Evolutionary conservation across 148 eudicot species (phyloP), one percentile per base, ranked within the genome.

Genomic region (Hydrangea macrophylla): DNA sequence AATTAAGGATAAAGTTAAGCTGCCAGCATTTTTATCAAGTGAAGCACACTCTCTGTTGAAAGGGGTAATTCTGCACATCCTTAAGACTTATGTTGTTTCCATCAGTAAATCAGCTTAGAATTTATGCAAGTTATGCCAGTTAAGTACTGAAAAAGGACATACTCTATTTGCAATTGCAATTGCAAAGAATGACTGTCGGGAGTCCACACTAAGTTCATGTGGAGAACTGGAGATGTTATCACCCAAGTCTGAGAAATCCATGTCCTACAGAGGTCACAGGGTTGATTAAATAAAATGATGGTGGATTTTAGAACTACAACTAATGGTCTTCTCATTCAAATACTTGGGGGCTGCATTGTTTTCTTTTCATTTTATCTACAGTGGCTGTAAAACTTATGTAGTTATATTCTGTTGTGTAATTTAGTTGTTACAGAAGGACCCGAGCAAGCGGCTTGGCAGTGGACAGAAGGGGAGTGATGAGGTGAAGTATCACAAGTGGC

Each of bases 11-110:
- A 92, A 92, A 82, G 70, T 89, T 65, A 92, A 87, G 85, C 76
- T 92, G 62, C 98, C 98, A 17, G 63, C 78, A 53, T 92, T 75
- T 82, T 79, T 92, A 79, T 28, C 93, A 9, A 89, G 98, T 62
- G 96, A 92, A 61, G 93, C 96, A 18, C 96, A 89, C 79, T 82
- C 96, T 53, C 71, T 92, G 65, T 70, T 89, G 58, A 92, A 92
- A 89, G 92, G 83, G 91, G 97, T 92, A 86, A 56, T 35, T 44
- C 0, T 64, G 2, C 36, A 6, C 22, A 59, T 73, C 48, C 25
- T 54, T 23, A n/a, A n/a, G 11, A 9, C 35, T 12, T 37, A 6
- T 20, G 18, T 20, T 24, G 5, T 33, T 32, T 33, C 32, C 23
- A 53, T 36, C n/a, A n/a, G n/a, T n/a, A 45, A 26, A 18, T 54